Percentiles rank a stretch among this genome's conserved stretches.
Evolutionary conservation across 2,329 filamentous ascomycete genomes (phyloP).

Genomic region (Phialophora macrospora): DNA sequence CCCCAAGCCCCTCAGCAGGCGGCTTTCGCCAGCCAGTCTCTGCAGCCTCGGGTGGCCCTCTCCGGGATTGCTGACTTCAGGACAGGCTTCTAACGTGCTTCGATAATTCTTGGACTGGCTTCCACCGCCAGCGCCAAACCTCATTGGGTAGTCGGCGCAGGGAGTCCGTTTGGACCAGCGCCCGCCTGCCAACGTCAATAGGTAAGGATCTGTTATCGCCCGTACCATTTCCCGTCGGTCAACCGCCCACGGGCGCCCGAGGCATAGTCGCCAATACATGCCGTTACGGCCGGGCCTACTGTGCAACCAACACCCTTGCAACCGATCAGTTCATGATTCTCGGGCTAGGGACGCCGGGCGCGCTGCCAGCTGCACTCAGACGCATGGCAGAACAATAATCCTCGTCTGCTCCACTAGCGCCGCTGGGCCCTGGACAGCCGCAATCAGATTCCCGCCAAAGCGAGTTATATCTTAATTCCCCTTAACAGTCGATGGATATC

Average conservation of each 20-base stretch:
- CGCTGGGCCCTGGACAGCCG: slow-evolving; percentile 23
- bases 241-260: slow-evolving; percentile 16
- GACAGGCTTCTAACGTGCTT: slow-evolving; percentile 25
- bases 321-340: slow-evolving; percentile 16
- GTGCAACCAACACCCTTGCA: slow-evolving; percentile 19
- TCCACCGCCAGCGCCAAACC: slow-evolving; percentile 21
- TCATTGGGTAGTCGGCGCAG: slow-evolving; percentile 24
- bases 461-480: slow-evolving; percentile 31
- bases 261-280: background rate
- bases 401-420: slow-evolving; percentile 26
- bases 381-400: slow-evolving; percentile 34
- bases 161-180: slow-evolving; percentile 18
- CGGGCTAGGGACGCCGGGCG: slow-evolving; percentile 19
- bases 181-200: slow-evolving; percentile 4
- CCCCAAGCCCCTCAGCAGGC: slow-evolving; percentile 1
- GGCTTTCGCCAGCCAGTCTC: background rate
- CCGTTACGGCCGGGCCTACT: slow-evolving; percentile 13
- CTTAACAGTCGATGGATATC: slow-evolving; percentile 18
- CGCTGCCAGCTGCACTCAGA: slow-evolving; percentile 13
- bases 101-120: slow-evolving; percentile 21
- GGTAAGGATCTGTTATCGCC: slow-evolving; percentile 10
- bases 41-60: slow-evolving; percentile 20
- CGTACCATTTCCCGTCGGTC: slow-evolving; percentile 33
- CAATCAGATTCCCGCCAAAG: slow-evolving; percentile 17
- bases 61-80: slow-evolving; percentile 30